Evolutionary conservation across 495 filamentous ascomycete genomes (phyloP).

Genomic region (Apodospora peruviana): DNA sequence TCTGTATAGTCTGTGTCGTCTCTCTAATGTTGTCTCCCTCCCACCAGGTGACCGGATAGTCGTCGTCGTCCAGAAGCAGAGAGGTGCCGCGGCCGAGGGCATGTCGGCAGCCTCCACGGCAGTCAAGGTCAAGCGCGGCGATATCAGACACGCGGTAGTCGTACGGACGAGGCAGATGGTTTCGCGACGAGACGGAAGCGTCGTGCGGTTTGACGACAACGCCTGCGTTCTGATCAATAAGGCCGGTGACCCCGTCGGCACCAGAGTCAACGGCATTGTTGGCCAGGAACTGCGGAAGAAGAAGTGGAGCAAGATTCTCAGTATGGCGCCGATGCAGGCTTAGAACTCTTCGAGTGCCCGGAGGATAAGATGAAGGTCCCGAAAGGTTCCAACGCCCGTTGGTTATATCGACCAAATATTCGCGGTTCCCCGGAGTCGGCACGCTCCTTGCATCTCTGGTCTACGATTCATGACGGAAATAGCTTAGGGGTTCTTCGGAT

Average conservation of each 20-base stretch:
- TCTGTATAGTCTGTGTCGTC: not conserved
- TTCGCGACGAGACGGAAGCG: constrained; percentile 78
- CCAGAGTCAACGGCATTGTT: constrained; percentile 84
- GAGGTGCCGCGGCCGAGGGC: constrained; percentile 50
- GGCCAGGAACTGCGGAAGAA: constrained; percentile 79
- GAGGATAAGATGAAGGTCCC: no score
- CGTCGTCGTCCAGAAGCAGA: constrained; percentile 94
- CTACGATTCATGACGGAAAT: not conserved
- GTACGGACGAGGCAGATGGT: constrained; percentile 86
- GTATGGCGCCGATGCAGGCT: constrained; percentile 87
- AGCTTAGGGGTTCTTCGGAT: not conserved
- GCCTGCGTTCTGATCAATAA: constrained; percentile 98
- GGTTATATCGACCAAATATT: no score
- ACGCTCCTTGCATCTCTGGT: no score
- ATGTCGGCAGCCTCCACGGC: constrained; percentile 58
- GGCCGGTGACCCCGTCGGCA: constrained; percentile 90
- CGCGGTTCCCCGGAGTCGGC: no score
- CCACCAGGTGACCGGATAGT: constrained; percentile 87
- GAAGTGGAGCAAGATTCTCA: constrained; percentile 97
- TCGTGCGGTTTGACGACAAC: constrained; percentile 94
- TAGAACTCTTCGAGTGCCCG: no score
- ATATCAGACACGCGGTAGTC: constrained; percentile 93
- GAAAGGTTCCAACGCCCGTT: no score
- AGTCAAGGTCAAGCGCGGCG: constrained; percentile 91
- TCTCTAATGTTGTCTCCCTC: not conserved